phyloP scores from a whole-genome alignment of 768 basidiomycete species.

The Calocybe gangraenosa region DNA sequence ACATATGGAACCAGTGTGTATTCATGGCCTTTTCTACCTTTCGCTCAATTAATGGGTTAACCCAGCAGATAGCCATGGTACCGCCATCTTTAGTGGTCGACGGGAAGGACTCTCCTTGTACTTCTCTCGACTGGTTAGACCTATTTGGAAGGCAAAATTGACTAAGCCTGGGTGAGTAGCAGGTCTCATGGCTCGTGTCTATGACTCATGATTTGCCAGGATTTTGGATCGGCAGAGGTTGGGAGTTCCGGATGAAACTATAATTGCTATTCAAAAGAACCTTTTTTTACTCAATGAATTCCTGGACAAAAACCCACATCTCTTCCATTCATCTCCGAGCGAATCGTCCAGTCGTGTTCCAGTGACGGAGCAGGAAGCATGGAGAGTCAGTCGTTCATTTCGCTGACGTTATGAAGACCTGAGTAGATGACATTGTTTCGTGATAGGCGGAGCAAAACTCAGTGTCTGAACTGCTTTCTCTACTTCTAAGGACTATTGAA shows the following conservation, averaged over 20 bases:
- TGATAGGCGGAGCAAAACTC: conserved; percentile 75
- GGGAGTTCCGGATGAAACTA: conserved; percentile 54
- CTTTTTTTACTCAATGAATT: conserved; percentile 73
- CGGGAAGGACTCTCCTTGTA: conserved; percentile 87
- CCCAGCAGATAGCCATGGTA: conserved; percentile 64
- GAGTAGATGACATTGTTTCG: conserved; percentile 11
- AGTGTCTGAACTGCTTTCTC: conserved; percentile 66
- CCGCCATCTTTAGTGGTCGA: conserved; percentile 78
- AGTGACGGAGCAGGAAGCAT: conserved; percentile 78
- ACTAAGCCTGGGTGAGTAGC: conserved; percentile 53
- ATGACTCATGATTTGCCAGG: conserved; percentile 23
- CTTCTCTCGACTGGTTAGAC: conserved; percentile 78
- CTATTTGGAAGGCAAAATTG: conserved; percentile 84
- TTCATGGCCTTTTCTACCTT: not conserved
- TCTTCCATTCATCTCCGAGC: conserved; percentile 79
- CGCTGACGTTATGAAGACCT: no score
- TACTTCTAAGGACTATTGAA: conserved; percentile 86
- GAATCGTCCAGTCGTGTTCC: conserved; percentile 57
- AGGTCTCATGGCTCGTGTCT: no score
- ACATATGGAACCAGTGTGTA: conserved; percentile 70
- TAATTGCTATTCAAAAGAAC: conserved; percentile 77
- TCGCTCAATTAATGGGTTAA: conserved; percentile 3
- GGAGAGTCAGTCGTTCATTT: conserved; percentile 56
- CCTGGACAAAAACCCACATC: conserved; percentile 74
- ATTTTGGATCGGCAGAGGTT: conserved; percentile 47